These are phyloP conservation scores for Sordariomycetes sp. DNA, from an alignment of 2,329 filamentous ascomycete genomes.

Conservation along the genomic window DNA sequence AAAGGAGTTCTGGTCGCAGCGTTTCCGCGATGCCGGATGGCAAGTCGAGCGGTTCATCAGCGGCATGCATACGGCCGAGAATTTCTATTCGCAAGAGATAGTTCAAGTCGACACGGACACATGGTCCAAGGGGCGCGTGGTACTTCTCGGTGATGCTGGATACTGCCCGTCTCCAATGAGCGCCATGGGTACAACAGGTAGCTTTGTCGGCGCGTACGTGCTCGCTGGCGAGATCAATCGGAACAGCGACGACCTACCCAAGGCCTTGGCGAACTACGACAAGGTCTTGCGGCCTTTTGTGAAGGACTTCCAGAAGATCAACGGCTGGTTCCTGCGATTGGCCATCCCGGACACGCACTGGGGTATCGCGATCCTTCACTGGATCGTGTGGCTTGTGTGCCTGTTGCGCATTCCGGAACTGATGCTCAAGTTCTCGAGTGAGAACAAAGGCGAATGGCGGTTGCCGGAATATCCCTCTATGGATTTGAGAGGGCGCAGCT, in stretches of 20 bases:
- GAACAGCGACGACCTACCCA: neutral
- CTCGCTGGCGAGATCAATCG: constrained; percentile 35
- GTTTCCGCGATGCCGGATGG: constrained; percentile 38
- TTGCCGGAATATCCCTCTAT: constrained; percentile 6
- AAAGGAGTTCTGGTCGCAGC: constrained; percentile 26
- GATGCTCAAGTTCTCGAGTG: neutral
- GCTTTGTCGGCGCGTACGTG: constrained; percentile 38
- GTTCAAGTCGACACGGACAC: constrained; percentile 29
- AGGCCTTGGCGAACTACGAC: neutral
- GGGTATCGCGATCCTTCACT: neutral
- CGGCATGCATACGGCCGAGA: constrained; percentile 22
- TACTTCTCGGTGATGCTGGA: constrained; percentile 38
- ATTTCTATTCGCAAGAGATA: constrained; percentile 34
- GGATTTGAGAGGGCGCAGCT: too few relatives aligned
- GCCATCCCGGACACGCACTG: neutral
- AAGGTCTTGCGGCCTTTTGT: constrained; percentile 1
- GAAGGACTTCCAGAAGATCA: neutral
- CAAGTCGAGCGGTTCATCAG: constrained; percentile 23
- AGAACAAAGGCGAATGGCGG: constrained; percentile 3
- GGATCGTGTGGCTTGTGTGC: constrained; percentile 4
- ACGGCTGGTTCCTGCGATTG: neutral
- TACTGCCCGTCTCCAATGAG: constrained; percentile 32
- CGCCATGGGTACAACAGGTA: constrained; percentile 34
- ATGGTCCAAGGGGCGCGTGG: constrained; percentile 26
- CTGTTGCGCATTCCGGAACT: constrained; percentile 6